Evolutionary conservation across 129 eudicot genomes (phyloP).

Genomic region (Flaveria robusta): DNA sequence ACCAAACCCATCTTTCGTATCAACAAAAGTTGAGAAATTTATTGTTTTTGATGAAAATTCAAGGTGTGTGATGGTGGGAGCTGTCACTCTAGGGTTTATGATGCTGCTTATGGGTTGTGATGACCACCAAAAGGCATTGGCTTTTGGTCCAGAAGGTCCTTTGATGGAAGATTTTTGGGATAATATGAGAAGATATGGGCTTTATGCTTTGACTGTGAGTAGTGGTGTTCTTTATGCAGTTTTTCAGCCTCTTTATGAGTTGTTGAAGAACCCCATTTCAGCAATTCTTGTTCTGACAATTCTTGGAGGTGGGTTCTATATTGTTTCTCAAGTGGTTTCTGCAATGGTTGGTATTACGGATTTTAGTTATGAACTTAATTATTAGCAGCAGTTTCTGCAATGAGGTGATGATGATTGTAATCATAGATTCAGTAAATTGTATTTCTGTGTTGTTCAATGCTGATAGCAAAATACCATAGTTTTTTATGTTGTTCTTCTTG

Average conservation of each 20-base stretch:
- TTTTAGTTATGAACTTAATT: slow-evolving; percentile 68
- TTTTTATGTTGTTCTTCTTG: slow-evolving; percentile 5
- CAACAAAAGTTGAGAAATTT: slow-evolving; percentile 11
- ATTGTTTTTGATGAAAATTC: slow-evolving; percentile 31
- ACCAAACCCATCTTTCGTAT: not conserved
- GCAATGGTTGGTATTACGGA: slow-evolving; percentile 96
- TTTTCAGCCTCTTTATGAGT: slow-evolving; percentile 73
- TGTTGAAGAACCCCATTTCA: slow-evolving; percentile 89
- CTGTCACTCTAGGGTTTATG: slow-evolving; percentile 58
- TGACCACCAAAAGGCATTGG: slow-evolving; percentile 72
- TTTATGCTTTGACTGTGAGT: slow-evolving; percentile 86
- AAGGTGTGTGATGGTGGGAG: slow-evolving; percentile 55
- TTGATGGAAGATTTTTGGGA: slow-evolving; percentile 97
- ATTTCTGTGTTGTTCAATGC: not conserved
- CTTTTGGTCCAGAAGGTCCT: slow-evolving; percentile 96
- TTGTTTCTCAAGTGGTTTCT: slow-evolving; percentile 81
- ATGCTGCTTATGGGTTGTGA: slow-evolving; percentile 68
- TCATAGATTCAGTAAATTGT: slow-evolving; percentile 13
- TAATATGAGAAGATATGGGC: slow-evolving; percentile 95
- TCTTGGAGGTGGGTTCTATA: slow-evolving; percentile 68
- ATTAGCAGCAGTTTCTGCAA: slow-evolving; percentile 31
- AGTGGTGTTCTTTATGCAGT: slow-evolving; percentile 72
- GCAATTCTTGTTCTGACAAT: slow-evolving; percentile 68
- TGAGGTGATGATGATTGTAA: slow-evolving; percentile 8
- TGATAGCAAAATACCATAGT: slow-evolving; percentile 11